Conservation (phyloP, 2,329 filamentous ascomycete genomes). For the Trichoderma simmonsii region DNA sequence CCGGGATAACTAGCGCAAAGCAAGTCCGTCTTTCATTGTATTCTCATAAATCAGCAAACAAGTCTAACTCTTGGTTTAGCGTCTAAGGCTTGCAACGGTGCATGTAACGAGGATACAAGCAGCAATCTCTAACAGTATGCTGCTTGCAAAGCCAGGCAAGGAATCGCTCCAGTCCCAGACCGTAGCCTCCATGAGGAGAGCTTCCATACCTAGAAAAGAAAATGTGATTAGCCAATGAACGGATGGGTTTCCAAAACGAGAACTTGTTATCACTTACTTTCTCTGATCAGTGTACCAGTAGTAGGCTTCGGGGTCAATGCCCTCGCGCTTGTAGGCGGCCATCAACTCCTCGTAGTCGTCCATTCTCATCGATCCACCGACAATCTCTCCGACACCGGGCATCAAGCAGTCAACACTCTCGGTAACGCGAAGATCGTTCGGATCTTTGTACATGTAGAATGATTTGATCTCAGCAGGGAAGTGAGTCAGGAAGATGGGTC, state of each 20-base stretch:
- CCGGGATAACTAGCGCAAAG: neutral
- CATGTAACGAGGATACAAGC: slow-evolving; percentile 77
- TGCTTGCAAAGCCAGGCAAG: slow-evolving; percentile 62
- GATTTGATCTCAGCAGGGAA: slow-evolving; percentile 98
- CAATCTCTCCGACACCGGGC: slow-evolving; percentile 96
- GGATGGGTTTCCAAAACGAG: neutral
- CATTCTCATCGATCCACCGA: slow-evolving; percentile 96
- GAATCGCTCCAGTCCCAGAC: slow-evolving; percentile 61
- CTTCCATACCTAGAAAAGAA: slow-evolving; percentile 63
- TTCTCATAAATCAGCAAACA: slow-evolving; percentile 6
- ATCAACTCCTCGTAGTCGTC: slow-evolving; percentile 86
- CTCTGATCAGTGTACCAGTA: slow-evolving; percentile 99
- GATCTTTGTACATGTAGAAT: slow-evolving; percentile 97
- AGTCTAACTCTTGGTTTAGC: neutral
- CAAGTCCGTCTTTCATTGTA: neutral
- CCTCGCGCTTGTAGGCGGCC: slow-evolving; percentile 81
- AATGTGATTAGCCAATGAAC: neutral
- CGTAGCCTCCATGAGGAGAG: slow-evolving; percentile 89
- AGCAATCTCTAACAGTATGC: slow-evolving; percentile 62
- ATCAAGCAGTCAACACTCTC: slow-evolving; percentile 84
- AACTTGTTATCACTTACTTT: slow-evolving; percentile 49
- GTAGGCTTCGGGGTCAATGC: slow-evolving; percentile 79
- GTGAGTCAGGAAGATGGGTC: slow-evolving; percentile 92
- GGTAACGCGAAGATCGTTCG: slow-evolving; percentile 74
- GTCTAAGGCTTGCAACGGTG: slow-evolving; percentile 70